Base-by-base conservation (phyloP, 441 rosid species). In the Melastoma candidum region DNA sequence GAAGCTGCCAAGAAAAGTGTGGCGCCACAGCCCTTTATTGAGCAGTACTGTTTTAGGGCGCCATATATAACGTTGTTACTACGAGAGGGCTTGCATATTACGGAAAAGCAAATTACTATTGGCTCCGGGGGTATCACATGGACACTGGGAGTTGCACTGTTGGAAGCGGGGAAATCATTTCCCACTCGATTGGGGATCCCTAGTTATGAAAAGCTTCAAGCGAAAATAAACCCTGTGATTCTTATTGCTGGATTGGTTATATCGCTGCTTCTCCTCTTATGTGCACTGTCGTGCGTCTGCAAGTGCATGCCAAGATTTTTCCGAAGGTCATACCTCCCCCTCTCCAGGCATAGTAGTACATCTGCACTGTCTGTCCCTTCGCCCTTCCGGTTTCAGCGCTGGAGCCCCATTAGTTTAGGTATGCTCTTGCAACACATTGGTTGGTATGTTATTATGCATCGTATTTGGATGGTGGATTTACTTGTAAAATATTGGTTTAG, bases 41-140 rank as follows among this genome's bases (percentile, higher is more conserved):
- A 93, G 72, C 99, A 93, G 66, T 93, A 93, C 77, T 89, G 99
- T 77, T 93, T 93, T 72, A 80, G 99, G 75, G 97, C 97, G 22
- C 95, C 99, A 25, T 93, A 93, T 67, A 71, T 81, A 56, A 96
- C 83, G 57, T 86, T 69, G 41, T 48, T 93, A 53, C 57, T 93
- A 70, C 79, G 99, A 67, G 95, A 93, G 72, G 99, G 99, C 53
- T 77, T 93, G 61, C 95, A 86, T 67, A 84, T 93, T 49, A 78
- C 82, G 7, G 99, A 86, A 69, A 71, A 60, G 45, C 90, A 84
- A 54, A 64, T 89, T 50, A 63, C 81, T 60, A 73, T 93, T 66
- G 97, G 93, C 53, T 86, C 99, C 64, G 99, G 97, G 63, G 72
- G 97, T 71, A 86, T 93, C 51, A 89, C 99, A 27, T 89, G 99